A percentile compares a stretch with the other conserved stretches of the same genome.
These are phyloP conservation scores for Hymenoscyphus repandus DNA, from an alignment of 2,329 filamentous ascomycete genomes.

Conservation along the genomic window DNA sequence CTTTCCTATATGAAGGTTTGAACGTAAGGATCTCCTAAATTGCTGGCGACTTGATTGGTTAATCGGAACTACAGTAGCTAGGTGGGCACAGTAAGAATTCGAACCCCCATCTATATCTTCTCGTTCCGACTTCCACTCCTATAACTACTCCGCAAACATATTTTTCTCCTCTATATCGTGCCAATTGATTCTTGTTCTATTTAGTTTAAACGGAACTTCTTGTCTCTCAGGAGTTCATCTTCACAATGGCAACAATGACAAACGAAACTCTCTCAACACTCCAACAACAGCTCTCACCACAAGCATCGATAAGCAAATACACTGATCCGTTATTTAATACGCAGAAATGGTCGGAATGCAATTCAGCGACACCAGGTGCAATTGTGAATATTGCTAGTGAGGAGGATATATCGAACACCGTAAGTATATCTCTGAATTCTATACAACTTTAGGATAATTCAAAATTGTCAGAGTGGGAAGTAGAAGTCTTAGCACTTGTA, in stretches of 20 bases:
- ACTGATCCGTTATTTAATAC: neutral
- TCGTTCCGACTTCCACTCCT: too few relatives aligned
- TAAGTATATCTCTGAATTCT: neutral
- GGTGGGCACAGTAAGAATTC: too few relatives aligned
- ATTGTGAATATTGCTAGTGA: conserved; percentile 5
- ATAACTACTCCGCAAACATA: too few relatives aligned
- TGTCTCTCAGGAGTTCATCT: neutral
- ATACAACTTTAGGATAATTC: too few relatives aligned
- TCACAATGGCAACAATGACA: neutral
- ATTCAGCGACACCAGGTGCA: conserved; percentile 4
- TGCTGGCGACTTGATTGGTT: too few relatives aligned
- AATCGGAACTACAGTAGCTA: too few relatives aligned
- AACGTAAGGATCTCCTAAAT: too few relatives aligned
- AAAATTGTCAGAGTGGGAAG: too few relatives aligned
- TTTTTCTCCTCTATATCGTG: too few relatives aligned
- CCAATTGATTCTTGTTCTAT: neutral
- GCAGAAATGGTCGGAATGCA: conserved; percentile 2
- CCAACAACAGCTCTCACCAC: neutral
- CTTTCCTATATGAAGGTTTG: too few relatives aligned
- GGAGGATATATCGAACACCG: conserved; percentile 4
- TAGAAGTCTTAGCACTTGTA: too few relatives aligned
- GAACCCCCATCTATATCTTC: too few relatives aligned
- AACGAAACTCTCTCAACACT: neutral
- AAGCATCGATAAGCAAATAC: neutral
- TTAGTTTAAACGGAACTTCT: neutral